Conservation (phyloP, 352 stramenopile genomes). For the Thalassiosira livingstoniorum region DNA sequence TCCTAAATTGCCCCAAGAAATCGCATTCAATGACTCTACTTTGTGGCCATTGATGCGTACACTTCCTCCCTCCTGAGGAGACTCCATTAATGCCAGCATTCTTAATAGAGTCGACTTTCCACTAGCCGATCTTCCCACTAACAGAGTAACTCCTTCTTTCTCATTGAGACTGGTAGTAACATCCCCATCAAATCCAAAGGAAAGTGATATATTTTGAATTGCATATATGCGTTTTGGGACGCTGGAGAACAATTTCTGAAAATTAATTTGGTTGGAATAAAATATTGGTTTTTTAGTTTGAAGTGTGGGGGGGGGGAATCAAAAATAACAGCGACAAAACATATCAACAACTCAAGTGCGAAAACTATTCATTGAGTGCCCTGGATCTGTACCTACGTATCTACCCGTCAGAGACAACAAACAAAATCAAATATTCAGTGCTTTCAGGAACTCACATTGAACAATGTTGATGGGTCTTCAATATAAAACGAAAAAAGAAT, state of each 20-base stretch:
- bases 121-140: conserved; percentile 54
- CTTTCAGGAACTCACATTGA: conserved; percentile 38
- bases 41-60: conserved; percentile 43
- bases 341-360: not conserved
- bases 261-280: not conserved
- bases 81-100: conserved; percentile 52
- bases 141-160: conserved; percentile 19
- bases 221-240: conserved; percentile 66
- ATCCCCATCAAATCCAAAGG: conserved; percentile 34
- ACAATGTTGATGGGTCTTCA: conserved; percentile 49
- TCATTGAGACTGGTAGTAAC: not conserved
- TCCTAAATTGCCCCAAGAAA: not conserved
- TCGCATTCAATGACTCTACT: not conserved
- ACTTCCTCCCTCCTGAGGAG: conserved; percentile 37
- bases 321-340: not conserved
- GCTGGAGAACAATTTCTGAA: conserved; percentile 65
- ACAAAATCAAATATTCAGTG: conserved; percentile 5
- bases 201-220: conserved; percentile 48
- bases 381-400: conserved; percentile 2
- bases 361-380: not conserved
- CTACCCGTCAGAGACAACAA: not conserved
- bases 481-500: not conserved
- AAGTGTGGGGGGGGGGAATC: not conserved
- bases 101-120: conserved; percentile 62
- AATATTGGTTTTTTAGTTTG: not conserved